Base-by-base conservation (phyloP, 305 asterid genomes). In the Stenogyne calaminthoides region DNA sequence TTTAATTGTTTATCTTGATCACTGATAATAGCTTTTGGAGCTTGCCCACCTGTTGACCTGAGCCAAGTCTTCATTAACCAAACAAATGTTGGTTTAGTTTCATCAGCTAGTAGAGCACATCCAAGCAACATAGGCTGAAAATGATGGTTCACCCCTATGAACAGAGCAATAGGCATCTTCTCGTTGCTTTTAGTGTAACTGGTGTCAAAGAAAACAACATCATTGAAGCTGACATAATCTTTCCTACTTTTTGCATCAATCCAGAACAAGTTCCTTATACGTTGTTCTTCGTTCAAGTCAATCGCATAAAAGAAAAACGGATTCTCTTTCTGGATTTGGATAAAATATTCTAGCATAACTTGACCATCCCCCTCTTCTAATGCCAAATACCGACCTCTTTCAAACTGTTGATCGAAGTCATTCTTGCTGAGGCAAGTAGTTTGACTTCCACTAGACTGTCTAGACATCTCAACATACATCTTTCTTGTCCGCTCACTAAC, bases 41-140 rank as follows among this genome's bases (percentile, higher is more conserved):
- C 80, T 77, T 81, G 88, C 73, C 93, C 94, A 36, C 93, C 96
- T 87, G 91, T 86, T 73, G 97, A 96, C 80, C 89, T 82, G 47
- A 84, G 88, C 98, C 98, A 93, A 69, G 97, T 87, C 85, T 91
- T 93, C 92, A 93, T 83, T 71, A 93, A 82, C 98, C 98, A 93
- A 64, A 87, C 88, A 80, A 82, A 84, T 52, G 96, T 89, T 1
- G 94, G 80, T 76, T 80, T 85, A 32, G 87, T 79, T 74, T 91
- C 97, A 82, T 94, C 97, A 7, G 89, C 96, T 62, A 91, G 64
- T 66, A 93, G 67, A 9, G 90, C 96, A 81, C 96, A 89, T 69
- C 97, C 98, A 77, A 93, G 88, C 80, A 89, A 78, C 86, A 91
- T 84, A 58, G 96, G 96, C 81, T 91, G 98, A 74, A 76, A 91